Evolutionary conservation across 306 rosid genomes (phyloP).

Genomic region (Pachyrhizus erosus): DNA sequence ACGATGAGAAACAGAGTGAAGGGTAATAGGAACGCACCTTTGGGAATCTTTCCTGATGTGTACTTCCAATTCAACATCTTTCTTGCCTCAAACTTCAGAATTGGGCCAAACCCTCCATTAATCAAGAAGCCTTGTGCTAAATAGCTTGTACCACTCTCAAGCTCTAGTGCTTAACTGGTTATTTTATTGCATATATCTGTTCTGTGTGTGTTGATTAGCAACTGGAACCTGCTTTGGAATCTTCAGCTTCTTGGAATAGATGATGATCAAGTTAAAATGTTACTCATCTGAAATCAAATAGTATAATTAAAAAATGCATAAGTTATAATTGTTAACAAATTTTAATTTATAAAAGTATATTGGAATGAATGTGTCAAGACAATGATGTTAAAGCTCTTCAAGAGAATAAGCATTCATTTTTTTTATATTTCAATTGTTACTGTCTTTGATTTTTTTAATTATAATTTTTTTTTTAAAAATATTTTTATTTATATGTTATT

Average conservation of each 20-base stretch:
- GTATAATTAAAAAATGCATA: too few relatives aligned
- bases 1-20: conserved; percentile 29
- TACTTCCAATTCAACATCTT: conserved; percentile 3
- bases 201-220: neutral
- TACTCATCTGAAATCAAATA: too few relatives aligned
- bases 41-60: conserved; percentile 37
- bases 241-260: neutral
- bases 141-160: neutral
- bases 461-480: too few relatives aligned
- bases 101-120: neutral
- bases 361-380: too few relatives aligned
- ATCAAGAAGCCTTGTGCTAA: neutral
- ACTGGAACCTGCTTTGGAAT: neutral
- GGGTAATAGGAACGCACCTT: conserved; percentile 34
- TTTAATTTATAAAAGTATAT: too few relatives aligned
- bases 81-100: conserved; percentile 1
- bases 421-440: too few relatives aligned
- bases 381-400: too few relatives aligned
- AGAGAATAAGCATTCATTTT: too few relatives aligned
- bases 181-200: neutral
- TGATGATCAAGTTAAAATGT: neutral
- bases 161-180: neutral
- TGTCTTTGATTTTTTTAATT: too few relatives aligned
- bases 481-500: too few relatives aligned
- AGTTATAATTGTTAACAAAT: too few relatives aligned